Conservation (phyloP, 345 rosid species). For the Salix brachista region DNA sequence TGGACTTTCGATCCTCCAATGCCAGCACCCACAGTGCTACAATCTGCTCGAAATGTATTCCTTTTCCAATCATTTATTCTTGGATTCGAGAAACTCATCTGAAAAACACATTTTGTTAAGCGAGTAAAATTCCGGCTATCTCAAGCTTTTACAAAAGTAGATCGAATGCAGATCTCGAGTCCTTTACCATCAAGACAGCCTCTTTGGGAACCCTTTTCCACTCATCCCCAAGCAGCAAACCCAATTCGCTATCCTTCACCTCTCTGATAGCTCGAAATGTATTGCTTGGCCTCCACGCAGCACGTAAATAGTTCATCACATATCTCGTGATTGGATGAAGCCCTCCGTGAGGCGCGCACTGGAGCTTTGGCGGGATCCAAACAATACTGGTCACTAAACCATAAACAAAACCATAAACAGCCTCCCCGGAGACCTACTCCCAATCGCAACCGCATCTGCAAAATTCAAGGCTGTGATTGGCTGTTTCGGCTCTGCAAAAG, state of each 20-base stretch:
- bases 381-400: slow-evolving; percentile 78
- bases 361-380: slow-evolving; percentile 74
- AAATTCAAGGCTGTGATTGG: slow-evolving; percentile 36
- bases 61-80: too few relatives aligned
- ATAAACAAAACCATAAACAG: slow-evolving; percentile 83
- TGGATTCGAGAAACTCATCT: too few relatives aligned
- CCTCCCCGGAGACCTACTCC: slow-evolving; percentile 78
- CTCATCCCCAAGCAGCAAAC: slow-evolving; percentile 68
- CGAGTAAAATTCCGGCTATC: too few relatives aligned
- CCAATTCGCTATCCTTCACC: slow-evolving; percentile 56
- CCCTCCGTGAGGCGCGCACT: slow-evolving; percentile 78
- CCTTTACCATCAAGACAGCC: too few relatives aligned
- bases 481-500: not conserved
- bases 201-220: slow-evolving; percentile 41
- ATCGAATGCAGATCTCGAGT: too few relatives aligned
- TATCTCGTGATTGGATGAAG: slow-evolving; percentile 87
- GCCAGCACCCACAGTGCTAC: slow-evolving; percentile 31
- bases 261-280: too few relatives aligned
- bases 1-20: slow-evolving; percentile 26
- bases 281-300: slow-evolving; percentile 58
- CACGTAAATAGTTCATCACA: slow-evolving; percentile 83
- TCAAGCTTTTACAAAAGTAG: too few relatives aligned
- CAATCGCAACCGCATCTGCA: slow-evolving; percentile 68
- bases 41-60: slow-evolving; percentile 25
- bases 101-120: too few relatives aligned